These are phyloP conservation scores for Colletotrichum trifolii DNA, from an alignment of 2,329 filamentous ascomycete genomes.

Conservation along the genomic window DNA sequence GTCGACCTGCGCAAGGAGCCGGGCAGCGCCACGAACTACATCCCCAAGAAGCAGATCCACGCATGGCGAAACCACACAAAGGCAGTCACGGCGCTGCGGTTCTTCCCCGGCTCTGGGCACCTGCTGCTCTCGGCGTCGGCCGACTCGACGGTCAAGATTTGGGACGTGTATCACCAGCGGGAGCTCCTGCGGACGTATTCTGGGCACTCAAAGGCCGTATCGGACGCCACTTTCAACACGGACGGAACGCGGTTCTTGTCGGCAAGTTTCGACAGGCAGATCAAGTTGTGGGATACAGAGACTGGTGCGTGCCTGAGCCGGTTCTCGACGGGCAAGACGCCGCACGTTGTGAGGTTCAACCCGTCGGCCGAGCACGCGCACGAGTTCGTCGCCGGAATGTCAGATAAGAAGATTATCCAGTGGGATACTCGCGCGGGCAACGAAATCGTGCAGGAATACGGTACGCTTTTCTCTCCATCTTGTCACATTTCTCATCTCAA, in stretches of 20 bases:
- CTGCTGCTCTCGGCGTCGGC: slow-evolving; percentile 89
- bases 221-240: slow-evolving; percentile 88
- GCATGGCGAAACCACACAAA: slow-evolving; percentile 88
- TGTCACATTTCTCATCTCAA: too few relatives aligned
- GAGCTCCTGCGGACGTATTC: slow-evolving; percentile 92
- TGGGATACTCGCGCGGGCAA: slow-evolving; percentile 85
- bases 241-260: slow-evolving; percentile 88
- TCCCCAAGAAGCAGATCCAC: slow-evolving; percentile 93
- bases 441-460: slow-evolving; percentile 91
- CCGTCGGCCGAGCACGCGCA: slow-evolving; percentile 79
- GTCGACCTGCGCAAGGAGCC: slow-evolving; percentile 85
- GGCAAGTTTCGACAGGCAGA: slow-evolving; percentile 92
- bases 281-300: slow-evolving; percentile 99
- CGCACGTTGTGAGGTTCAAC: slow-evolving; percentile 95
- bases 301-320: slow-evolving; percentile 88
- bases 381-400: slow-evolving; percentile 97
- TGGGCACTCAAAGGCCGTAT: slow-evolving; percentile 90
- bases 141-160: slow-evolving; percentile 91
- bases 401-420: slow-evolving; percentile 98
- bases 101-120: slow-evolving; percentile 90
- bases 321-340: slow-evolving; percentile 94
- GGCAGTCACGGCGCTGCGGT: slow-evolving; percentile 87
- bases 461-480: not conserved
- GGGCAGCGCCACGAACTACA: slow-evolving; percentile 86
- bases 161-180: slow-evolving; percentile 91